Percentiles rank a stretch among this genome's conserved stretches.
Evolutionary conservation across 139 green algal genomes (phyloP).

Genomic region (Chlamydomonas applanata): DNA sequence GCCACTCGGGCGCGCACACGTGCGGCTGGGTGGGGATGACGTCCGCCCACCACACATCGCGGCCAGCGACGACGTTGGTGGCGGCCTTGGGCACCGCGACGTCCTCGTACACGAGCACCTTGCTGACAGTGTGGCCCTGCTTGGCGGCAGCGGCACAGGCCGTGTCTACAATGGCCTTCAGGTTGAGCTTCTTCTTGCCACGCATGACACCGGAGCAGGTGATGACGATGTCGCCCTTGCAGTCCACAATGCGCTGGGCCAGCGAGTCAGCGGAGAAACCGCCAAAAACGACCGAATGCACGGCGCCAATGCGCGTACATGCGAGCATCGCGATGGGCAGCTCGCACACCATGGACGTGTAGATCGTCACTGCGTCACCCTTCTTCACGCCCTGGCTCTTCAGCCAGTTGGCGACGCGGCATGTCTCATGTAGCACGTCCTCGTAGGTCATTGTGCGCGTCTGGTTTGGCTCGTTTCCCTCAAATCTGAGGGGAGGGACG

Average conservation of each 20-base stretch:
- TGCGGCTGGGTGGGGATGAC: conserved; percentile 51
- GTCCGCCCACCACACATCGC: conserved; percentile 86
- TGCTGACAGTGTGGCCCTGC: no score
- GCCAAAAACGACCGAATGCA: conserved; percentile 95
- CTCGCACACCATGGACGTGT: conserved; percentile 90
- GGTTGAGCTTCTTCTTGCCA: conserved; percentile 77
- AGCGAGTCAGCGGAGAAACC: conserved; percentile 86
- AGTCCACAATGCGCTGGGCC: conserved; percentile 34
- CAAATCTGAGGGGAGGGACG: not conserved
- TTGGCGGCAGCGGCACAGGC: conserved; percentile 20
- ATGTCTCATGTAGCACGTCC: conserved; percentile 67
- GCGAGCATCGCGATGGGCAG: conserved; percentile 74
- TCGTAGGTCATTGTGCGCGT: conserved; percentile 68
- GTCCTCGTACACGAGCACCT: no score
- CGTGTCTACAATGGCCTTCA: conserved; percentile 88
- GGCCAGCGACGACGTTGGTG: conserved; percentile 16
- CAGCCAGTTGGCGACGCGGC: conserved; percentile 82
- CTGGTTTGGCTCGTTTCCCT: conserved; percentile 59
- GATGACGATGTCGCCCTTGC: conserved; percentile 55
- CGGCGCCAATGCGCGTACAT: conserved; percentile 75
- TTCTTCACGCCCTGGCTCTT: conserved; percentile 74
- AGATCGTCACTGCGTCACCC: conserved; percentile 91
- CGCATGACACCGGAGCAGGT: conserved; percentile 76
- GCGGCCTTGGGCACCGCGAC: not conserved
- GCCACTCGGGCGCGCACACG: conserved; percentile 76